Evolutionary conservation across 768 basidiomycete species (phyloP), one percentile per base, ranked within the genome.

Genomic region (Candolleomyces efflorescens): DNA sequence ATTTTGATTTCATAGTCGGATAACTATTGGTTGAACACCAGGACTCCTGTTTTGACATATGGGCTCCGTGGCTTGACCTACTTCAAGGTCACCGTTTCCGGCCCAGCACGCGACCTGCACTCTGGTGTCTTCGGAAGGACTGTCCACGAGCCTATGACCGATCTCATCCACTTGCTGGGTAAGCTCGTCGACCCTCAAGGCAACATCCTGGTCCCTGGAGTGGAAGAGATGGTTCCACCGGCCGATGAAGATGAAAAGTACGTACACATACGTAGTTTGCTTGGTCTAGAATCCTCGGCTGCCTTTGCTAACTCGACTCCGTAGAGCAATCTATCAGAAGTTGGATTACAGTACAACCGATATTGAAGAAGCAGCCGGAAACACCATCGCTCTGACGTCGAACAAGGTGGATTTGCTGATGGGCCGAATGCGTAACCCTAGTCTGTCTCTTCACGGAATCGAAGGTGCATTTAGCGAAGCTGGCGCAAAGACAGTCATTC

Each of bases 81-180:
- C 78, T 94, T 88, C 81, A 87, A 86, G 62, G 75, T 93, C 60
- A 84, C 83, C 26, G 75, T 98, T 53, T 78, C 87, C 3, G 96
- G 96, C 3, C 95, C 96, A 3, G 85, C 78, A 18, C 80, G 87
- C 45, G 94, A 98, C 67, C 79, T 98, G 0, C 96, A 98, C 72
- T 94, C 93, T 39, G 95, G 95, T 54, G 79, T 87, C 27, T 93
- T 91, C 67, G 92, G 92, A 9, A 78, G 87, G 38, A 85, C 83
- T 32, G 89, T 92, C 20, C 87, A 92, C 66, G 89, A 90, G 70
- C 94, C 95, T 13, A 96, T 98, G 95, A 95, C 92, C 0, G 95
- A 96, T 68, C 85, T 97, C 52, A 78, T 97, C 68, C 68, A 73
- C 46, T 75, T 98, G 62, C 85, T 98, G 83, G 83, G 87, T 65